These are phyloP conservation scores for Flaveria sonorensis DNA, from an alignment of 129 eudicot genomes.

Conservation along the genomic window DNA sequence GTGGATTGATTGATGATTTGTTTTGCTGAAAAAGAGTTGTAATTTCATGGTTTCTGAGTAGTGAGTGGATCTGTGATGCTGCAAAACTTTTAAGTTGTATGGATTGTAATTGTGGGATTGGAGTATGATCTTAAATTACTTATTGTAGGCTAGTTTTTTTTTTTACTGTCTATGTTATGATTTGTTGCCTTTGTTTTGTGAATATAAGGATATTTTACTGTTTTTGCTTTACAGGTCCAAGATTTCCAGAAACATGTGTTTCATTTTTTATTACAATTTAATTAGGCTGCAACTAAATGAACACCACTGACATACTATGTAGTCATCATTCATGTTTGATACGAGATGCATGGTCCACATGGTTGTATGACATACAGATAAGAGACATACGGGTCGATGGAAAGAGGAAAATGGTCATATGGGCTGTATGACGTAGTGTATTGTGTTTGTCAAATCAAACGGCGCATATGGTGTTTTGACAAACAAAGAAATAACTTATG, in stretches of 20 bases:
- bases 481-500: no score
- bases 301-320: no score
- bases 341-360: no score
- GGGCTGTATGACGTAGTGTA: no score
- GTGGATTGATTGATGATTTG: slow-evolving; percentile 15
- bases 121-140: slow-evolving; percentile 24
- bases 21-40: background rate
- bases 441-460: no score
- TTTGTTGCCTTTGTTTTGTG: slow-evolving; percentile 34
- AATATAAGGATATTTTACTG: slow-evolving; percentile 17
- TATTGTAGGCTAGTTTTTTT: slow-evolving; percentile 20
- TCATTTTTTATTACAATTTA: background rate
- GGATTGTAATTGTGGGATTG: slow-evolving; percentile 33
- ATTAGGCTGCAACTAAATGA: no score
- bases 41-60: slow-evolving; percentile 27
- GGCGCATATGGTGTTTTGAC: no score
- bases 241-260: slow-evolving; percentile 9
- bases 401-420: no score
- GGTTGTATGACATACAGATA: no score
- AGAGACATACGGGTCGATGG: no score
- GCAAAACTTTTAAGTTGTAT: slow-evolving; percentile 21
- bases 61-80: slow-evolving; percentile 29
- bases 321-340: no score
- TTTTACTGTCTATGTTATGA: background rate
- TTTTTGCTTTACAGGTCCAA: background rate